A percentile compares a stretch with the other conserved stretches of the same genome.
Evolutionary conservation across 176 grass and related monocot genomes (phyloP).

Genomic region (Eleusine coracana): DNA sequence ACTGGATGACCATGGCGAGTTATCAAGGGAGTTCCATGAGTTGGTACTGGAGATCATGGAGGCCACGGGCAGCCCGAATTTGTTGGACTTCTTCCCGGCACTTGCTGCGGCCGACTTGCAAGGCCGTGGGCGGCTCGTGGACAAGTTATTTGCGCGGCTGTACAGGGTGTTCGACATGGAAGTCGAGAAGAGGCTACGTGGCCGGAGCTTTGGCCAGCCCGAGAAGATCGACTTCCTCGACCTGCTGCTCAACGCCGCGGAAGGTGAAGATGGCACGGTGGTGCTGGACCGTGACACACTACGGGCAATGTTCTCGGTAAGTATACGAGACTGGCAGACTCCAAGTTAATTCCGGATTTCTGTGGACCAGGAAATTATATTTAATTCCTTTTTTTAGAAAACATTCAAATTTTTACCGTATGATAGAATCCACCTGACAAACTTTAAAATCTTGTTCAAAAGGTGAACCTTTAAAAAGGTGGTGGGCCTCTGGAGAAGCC

Average conservation of each 20-base stretch:
- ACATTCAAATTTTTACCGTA: no score
- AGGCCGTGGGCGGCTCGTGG: slow-evolving; percentile 22
- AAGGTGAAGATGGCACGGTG: neutral
- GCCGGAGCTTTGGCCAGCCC: neutral
- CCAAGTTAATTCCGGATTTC: no score
- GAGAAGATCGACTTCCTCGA: slow-evolving; percentile 49
- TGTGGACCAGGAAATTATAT: no score
- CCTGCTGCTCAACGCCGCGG: slow-evolving; percentile 38
- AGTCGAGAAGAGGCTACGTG: slow-evolving; percentile 32
- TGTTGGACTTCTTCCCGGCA: slow-evolving; percentile 71
- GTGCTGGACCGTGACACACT: slow-evolving; percentile 34
- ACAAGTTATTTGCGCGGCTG: neutral
- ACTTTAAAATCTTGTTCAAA: no score
- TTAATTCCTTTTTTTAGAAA: no score
- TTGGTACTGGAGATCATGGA: slow-evolving; percentile 42
- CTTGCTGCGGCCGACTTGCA: slow-evolving; percentile 53
- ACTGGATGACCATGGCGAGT: neutral
- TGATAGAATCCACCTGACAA: no score
- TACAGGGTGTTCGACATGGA: slow-evolving; percentile 49
- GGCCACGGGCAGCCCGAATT: slow-evolving; percentile 14
- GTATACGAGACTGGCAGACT: neutral
- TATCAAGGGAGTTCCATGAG: slow-evolving; percentile 38
- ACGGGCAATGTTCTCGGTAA: slow-evolving; percentile 38
- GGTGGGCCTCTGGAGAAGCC: no score
- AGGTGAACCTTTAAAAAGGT: no score